Base-by-base conservation (phyloP, 2,329 filamentous ascomycete species). In the Fusarium sp. region DNA sequence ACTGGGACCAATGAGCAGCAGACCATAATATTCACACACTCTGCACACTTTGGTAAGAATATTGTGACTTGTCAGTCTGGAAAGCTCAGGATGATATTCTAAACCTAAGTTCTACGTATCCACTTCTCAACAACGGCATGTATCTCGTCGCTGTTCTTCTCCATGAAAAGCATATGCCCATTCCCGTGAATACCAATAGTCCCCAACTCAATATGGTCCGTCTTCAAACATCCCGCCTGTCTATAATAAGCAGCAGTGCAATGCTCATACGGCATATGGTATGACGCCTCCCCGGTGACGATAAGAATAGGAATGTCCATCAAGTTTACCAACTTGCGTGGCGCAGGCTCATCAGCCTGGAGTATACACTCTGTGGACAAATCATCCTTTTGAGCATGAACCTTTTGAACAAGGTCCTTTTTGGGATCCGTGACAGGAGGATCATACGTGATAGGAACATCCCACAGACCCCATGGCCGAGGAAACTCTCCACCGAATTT, bases 381-480 rank as follows among this genome's bases (percentile, higher is more conserved):
- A 12, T 25, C 18, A 12, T 64, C 54, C 3, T 45, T 59, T 3
- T 61, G 52, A 5, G 61, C 10, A 20, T 66, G 57, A 17, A 61
- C 65, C 8, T 65, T 20, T n/a, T 68, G 53, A 9, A 75, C 25
- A n/a, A 76, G 70, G 5, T 76, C 65, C 0, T 38, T 44, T 3
- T 55, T 57, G 8, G 74, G 74, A 10, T 76, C 58, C 0, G 39
- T 60, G 1, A 76, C 81, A 0, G 81, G 74, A 15, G 86, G 86
- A 3, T 77, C 78, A 72, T 87, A 89, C 0, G 81, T 83, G 20
- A 89, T 65, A 0, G 85, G 83, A n/a, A 85, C 81, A 47, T 86
- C 81, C 10, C 86, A 83, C 10, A 89, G 68, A 2, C 86, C 87
- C 74, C 81, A 89, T 1, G 79, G 72, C 4, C 82, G 77, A 5